phyloP scores from a whole-genome alignment of 768 basidiomycete genomes.

The Termitomyces sp. region DNA sequence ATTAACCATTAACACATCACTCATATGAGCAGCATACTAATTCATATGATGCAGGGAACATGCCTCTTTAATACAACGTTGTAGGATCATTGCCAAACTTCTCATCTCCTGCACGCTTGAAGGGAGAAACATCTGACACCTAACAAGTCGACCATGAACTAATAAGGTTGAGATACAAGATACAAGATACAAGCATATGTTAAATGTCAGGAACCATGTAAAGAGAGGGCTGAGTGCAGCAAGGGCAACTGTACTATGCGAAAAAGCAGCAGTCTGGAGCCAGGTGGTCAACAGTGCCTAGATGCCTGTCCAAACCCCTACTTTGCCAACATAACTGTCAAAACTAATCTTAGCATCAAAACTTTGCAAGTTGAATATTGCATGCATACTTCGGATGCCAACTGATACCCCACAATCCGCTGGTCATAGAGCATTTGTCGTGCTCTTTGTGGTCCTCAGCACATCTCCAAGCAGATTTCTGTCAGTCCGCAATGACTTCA shows the following conservation, averaged over 20 bases:
- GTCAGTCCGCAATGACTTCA: slow-evolving; percentile 61
- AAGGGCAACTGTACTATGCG: neutral
- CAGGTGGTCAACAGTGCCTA: neutral
- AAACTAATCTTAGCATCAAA: neutral
- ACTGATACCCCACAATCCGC: slow-evolving; percentile 64
- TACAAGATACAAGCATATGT: neutral
- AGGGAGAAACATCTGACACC: neutral
- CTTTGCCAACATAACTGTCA: neutral
- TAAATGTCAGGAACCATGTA: neutral
- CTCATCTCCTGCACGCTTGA: neutral
- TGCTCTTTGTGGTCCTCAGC: slow-evolving; percentile 61
- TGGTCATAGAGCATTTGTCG: slow-evolving; percentile 65
- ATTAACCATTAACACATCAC: neutral
- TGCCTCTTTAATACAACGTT: neutral
- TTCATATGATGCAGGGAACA: neutral
- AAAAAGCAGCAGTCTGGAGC: neutral
- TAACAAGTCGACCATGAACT: neutral
- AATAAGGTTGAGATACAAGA: neutral
- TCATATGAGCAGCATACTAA: neutral
- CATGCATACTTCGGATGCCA: slow-evolving; percentile 68
- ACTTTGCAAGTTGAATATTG: too few species aligned
- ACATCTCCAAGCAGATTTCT: slow-evolving; percentile 62
- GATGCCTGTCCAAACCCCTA: neutral
- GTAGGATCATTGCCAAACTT: neutral
- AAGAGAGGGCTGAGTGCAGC: neutral